Evolutionary conservation across 371 early-diverging fungal species (phyloP).

Genomic region (Smittium culicis): DNA sequence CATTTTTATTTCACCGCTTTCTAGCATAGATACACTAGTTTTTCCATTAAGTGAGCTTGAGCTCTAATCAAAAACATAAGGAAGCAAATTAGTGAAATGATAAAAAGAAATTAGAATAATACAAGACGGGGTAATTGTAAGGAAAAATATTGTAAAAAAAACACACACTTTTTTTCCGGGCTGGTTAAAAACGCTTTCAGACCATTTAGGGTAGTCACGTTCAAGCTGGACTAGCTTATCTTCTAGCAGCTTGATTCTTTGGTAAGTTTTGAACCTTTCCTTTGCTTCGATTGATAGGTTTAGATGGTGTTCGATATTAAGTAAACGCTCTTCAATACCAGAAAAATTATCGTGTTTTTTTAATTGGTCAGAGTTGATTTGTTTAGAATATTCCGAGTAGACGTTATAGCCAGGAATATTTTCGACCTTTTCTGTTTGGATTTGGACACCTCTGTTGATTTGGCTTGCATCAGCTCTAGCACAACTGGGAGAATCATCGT

Average conservation of each 20-base stretch:
- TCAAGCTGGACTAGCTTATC: constrained; percentile 28
- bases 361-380: constrained; percentile 11
- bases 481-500: constrained; percentile 15
- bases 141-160: no score
- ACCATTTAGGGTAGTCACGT: constrained; percentile 27
- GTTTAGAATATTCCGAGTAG: constrained; percentile 4
- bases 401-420: constrained; percentile 2
- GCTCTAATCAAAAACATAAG: not conserved
- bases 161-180: constrained; percentile 17
- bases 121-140: not conserved
- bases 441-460: constrained; percentile 21
- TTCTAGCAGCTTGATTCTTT: constrained; percentile 24
- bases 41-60: not conserved
- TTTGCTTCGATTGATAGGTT: constrained; percentile 15
- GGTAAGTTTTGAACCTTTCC: constrained; percentile 15
- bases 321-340: constrained; percentile 27
- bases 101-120: not conserved
- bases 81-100: not conserved
- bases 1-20: not conserved
- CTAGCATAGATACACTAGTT: not conserved
- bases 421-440: constrained; percentile 15
- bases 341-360: not conserved
- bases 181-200: constrained; percentile 26
- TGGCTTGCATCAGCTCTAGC: constrained; percentile 26
- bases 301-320: constrained; percentile 25